These are phyloP conservation scores for Tylopilus sp. DNA, from an alignment of 1,284 basidiomycete genomes.

Conservation along the genomic window DNA sequence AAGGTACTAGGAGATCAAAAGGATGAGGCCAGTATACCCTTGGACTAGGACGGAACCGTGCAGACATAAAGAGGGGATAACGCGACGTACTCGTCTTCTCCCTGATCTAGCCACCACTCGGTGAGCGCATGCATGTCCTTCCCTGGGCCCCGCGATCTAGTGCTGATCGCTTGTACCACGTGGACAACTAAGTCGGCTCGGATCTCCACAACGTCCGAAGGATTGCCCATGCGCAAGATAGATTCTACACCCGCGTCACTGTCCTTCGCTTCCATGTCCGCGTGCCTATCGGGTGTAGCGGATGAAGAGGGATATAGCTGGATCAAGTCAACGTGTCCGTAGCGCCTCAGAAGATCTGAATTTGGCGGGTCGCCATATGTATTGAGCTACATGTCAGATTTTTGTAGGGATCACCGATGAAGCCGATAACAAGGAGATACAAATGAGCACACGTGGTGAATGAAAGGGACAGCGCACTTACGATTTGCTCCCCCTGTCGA, in stretches of 20 bases:
- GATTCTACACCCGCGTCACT: not conserved
- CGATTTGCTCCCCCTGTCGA: conserved; percentile 81
- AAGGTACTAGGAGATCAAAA: conserved; percentile 15
- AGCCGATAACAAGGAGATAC: not conserved
- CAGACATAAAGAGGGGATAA: conserved; percentile 13
- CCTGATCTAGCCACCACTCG: conserved; percentile 88
- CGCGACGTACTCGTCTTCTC: conserved; percentile 78
- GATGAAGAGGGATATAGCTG: conserved; percentile 36
- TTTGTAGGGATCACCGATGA: not conserved
- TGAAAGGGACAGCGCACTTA: conserved; percentile 36
- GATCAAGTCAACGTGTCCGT: conserved; percentile 87
- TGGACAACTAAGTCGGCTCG: conserved; percentile 73
- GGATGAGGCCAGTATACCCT: conserved; percentile 4
- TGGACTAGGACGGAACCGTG: not conserved
- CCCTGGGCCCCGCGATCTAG: conserved; percentile 13
- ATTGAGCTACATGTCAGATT: conserved; percentile 62
- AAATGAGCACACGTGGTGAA: not conserved
- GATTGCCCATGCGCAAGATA: conserved; percentile 50
- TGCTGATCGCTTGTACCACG: conserved; percentile 32
- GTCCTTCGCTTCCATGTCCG: conserved; percentile 17
- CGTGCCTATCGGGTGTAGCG: conserved; percentile 37
- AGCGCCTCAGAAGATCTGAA: conserved; percentile 87
- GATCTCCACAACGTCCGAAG: conserved; percentile 83
- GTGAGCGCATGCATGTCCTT: conserved; percentile 50
- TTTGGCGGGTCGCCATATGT: conserved; percentile 96